Evolutionary conservation across 768 basidiomycete species (phyloP).

Genomic region (Exidia glandulosa): DNA sequence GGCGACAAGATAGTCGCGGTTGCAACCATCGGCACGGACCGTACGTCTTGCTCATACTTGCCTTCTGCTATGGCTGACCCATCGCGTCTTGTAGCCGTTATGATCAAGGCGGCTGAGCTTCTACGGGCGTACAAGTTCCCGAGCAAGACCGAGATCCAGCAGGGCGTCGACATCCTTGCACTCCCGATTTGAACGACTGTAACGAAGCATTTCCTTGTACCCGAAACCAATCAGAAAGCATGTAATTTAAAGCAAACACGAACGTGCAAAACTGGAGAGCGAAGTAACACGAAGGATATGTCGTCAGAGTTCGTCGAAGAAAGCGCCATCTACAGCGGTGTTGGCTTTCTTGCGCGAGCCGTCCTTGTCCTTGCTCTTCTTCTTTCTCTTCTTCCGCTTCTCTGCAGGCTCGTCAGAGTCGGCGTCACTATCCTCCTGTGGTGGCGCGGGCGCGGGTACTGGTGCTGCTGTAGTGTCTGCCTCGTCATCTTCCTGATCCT

Average conservation of each 20-base stretch:
- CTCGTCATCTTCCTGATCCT: not conserved
- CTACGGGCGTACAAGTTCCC: slow-evolving; percentile 27
- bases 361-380: not conserved
- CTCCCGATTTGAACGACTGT: not conserved
- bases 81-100: not conserved
- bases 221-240: no score
- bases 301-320: not conserved
- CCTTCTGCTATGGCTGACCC: not conserved
- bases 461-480: no score
- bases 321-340: not conserved
- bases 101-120: slow-evolving; percentile 57
- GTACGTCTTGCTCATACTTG: not conserved
- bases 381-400: not conserved
- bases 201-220: no score
- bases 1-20: slow-evolving; percentile 54
- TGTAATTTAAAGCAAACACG: no score
- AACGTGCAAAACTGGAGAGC: no score
- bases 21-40: slow-evolving; percentile 34
- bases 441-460: not conserved
- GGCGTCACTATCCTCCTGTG: not conserved
- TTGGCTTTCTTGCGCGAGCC: not conserved
- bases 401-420: not conserved
- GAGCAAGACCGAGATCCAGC: not conserved
- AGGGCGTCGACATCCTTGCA: not conserved
- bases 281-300: no score